Percentiles rank a stretch among this genome's conserved stretches.
phyloP scores from a whole-genome alignment of 441 rosid genomes.

The Pelargonium citronellum region DNA sequence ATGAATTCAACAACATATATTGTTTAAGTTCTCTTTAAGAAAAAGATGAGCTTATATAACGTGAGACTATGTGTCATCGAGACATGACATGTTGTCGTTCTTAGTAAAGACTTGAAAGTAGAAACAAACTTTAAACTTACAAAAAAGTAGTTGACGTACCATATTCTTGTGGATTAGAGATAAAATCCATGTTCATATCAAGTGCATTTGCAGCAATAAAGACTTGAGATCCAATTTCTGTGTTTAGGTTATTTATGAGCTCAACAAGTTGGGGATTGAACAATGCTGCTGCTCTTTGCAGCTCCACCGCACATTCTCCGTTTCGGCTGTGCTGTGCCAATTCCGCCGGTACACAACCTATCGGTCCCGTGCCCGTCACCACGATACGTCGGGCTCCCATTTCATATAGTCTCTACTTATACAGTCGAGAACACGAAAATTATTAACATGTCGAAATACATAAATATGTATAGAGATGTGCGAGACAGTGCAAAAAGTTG shows the following conservation, averaged over 20 bases:
- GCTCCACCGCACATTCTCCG: constrained; percentile 59
- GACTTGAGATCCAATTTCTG: constrained; percentile 45
- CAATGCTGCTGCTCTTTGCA: constrained; percentile 57
- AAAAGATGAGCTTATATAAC: too few relatives aligned
- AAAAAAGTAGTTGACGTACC: constrained; percentile 34
- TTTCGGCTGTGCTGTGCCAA: constrained; percentile 53
- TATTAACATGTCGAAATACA: background rate
- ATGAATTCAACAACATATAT: too few relatives aligned
- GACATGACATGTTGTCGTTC: too few relatives aligned
- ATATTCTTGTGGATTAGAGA: constrained; percentile 47
- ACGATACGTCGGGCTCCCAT: constrained; percentile 72
- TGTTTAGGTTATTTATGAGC: constrained; percentile 44
- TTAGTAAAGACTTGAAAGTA: too few relatives aligned
- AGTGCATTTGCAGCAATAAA: constrained; percentile 53
- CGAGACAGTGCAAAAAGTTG: too few relatives aligned
- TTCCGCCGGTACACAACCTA: constrained; percentile 87
- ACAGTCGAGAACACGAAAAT: background rate
- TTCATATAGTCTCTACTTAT: constrained; percentile 48
- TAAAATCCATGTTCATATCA: constrained; percentile 53
- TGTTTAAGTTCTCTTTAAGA: too few relatives aligned
- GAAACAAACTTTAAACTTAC: too few relatives aligned
- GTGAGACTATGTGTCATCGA: too few relatives aligned
- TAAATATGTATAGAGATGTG: background rate
- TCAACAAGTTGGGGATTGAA: constrained; percentile 64
- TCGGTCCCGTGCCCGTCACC: constrained; percentile 85